phyloP scores from a whole-genome alignment of 2,329 filamentous ascomycete species.

The Fusarium sp. region DNA sequence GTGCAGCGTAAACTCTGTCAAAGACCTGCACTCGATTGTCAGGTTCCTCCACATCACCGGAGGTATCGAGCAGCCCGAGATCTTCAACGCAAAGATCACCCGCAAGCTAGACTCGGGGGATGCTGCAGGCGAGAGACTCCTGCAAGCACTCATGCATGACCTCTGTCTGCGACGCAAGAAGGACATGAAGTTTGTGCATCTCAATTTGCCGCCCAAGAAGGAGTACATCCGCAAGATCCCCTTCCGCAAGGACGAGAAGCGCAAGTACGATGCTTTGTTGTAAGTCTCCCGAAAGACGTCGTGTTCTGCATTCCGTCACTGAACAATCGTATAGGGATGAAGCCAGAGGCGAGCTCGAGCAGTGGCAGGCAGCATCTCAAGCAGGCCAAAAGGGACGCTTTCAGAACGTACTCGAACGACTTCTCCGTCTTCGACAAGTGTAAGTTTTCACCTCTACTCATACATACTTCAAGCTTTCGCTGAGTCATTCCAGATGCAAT shows the following conservation, averaged over 20 bases:
- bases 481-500: slow-evolving; percentile 68
- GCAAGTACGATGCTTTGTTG: slow-evolving; percentile 79
- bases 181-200: slow-evolving; percentile 86
- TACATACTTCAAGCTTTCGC: neutral
- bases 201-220: slow-evolving; percentile 78
- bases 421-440: slow-evolving; percentile 83
- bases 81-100: slow-evolving; percentile 73
- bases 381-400: slow-evolving; percentile 65
- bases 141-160: slow-evolving; percentile 81
- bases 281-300: slow-evolving; percentile 50
- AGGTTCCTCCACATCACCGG: slow-evolving; percentile 80
- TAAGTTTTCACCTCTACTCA: slow-evolving; percentile 42
- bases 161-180: slow-evolving; percentile 85
- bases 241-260: slow-evolving; percentile 76
- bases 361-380: slow-evolving; percentile 61
- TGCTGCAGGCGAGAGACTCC: slow-evolving; percentile 65
- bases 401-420: slow-evolving; percentile 78
- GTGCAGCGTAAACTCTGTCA: slow-evolving; percentile 76
- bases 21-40: slow-evolving; percentile 81
- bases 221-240: slow-evolving; percentile 80
- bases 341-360: slow-evolving; percentile 74
- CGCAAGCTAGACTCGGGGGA: slow-evolving; percentile 70
- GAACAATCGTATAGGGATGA: slow-evolving; percentile 61
- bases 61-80: slow-evolving; percentile 74
- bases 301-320: neutral